A percentile compares a stretch with the other conserved stretches of the same genome.
Evolutionary conservation across 2,329 filamentous ascomycete species (phyloP).

Genomic region (Apiospora malaysiana): DNA sequence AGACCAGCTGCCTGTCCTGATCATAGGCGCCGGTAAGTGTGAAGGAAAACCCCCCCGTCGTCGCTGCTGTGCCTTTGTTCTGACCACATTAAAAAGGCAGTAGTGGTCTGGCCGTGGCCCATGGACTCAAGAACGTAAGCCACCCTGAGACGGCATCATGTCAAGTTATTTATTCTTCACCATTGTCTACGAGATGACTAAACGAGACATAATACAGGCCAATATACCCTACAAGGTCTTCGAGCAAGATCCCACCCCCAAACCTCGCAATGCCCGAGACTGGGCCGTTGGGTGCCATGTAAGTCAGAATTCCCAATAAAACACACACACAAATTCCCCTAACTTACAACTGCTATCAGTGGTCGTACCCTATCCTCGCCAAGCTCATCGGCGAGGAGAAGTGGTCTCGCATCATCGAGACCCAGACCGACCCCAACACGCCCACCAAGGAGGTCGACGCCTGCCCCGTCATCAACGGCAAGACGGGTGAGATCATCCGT

Average conservation of each 20-base stretch:
- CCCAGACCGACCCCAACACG: conserved; percentile 30
- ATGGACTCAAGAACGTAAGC: conserved; percentile 33
- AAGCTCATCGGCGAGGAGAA: conserved; percentile 31
- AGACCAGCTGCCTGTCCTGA: conserved; percentile 32
- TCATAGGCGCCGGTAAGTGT: conserved; percentile 35
- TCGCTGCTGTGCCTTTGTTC: neutral
- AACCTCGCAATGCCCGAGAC: conserved; percentile 31
- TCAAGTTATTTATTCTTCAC: no score
- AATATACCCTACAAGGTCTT: conserved; percentile 34
- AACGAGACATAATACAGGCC: conserved; percentile 26
- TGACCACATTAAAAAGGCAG: conserved; percentile 27
- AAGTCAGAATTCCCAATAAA: neutral
- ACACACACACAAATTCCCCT: neutral
- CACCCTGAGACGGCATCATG: neutral
- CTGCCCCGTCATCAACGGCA: conserved; percentile 30
- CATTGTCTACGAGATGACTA: neutral
- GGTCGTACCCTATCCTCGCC: conserved; percentile 30
- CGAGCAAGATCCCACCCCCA: conserved; percentile 29
- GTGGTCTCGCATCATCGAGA: conserved; percentile 29
- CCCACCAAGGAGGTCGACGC: conserved; percentile 25
- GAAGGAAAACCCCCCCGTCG: neutral
- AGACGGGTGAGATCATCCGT: conserved; percentile 30
- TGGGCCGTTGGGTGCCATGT: conserved; percentile 34
- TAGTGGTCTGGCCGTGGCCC: conserved; percentile 33
- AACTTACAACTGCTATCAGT: conserved; percentile 23